A percentile compares a stretch with the other conserved stretches of the same genome.
phyloP scores from a whole-genome alignment of 331 rosid species.

The Rhamnella rubrinervis region DNA sequence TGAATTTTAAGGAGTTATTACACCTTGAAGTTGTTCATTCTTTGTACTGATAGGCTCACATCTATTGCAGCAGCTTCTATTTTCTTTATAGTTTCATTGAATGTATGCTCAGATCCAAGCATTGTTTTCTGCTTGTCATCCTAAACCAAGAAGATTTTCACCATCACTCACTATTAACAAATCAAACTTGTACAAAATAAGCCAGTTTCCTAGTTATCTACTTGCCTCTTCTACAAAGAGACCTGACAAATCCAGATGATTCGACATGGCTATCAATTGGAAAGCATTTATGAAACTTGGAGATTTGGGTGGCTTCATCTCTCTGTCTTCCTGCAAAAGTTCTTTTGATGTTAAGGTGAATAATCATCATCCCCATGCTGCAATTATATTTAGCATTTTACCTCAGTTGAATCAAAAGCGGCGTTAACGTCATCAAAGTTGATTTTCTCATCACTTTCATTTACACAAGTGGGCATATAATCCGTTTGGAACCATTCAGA shows the following conservation, averaged over 20 bases:
- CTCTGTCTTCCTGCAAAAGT: conserved; percentile 44
- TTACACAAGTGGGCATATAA: conserved; percentile 45
- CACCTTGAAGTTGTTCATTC: conserved; percentile 55
- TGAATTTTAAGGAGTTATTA: background rate
- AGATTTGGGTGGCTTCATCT: conserved; percentile 44
- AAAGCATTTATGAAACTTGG: conserved; percentile 89
- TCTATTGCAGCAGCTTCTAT: conserved; percentile 77
- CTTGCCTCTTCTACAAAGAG: conserved; percentile 74
- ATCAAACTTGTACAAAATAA: background rate
- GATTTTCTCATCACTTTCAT: conserved; percentile 36
- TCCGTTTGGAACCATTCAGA: conserved; percentile 70
- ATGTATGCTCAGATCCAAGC: conserved; percentile 62
- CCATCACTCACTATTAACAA: conserved; percentile 10
- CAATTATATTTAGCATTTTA: conserved; percentile 23
- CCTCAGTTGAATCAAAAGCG: conserved; percentile 60
- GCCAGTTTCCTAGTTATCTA: background rate
- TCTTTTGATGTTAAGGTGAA: conserved; percentile 4
- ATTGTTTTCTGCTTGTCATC: conserved; percentile 43
- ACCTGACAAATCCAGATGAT: conserved; percentile 82
- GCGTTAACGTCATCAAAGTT: conserved; percentile 46
- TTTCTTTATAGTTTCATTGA: conserved; percentile 62
- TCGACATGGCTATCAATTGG: conserved; percentile 77
- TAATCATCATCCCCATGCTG: background rate
- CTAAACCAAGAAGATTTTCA: conserved; percentile 36
- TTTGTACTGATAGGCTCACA: conserved; percentile 52